Evolutionary conservation across 83 land plant species (phyloP), one percentile per base, ranked within the genome.

Genomic region (Picea mariana): DNA sequence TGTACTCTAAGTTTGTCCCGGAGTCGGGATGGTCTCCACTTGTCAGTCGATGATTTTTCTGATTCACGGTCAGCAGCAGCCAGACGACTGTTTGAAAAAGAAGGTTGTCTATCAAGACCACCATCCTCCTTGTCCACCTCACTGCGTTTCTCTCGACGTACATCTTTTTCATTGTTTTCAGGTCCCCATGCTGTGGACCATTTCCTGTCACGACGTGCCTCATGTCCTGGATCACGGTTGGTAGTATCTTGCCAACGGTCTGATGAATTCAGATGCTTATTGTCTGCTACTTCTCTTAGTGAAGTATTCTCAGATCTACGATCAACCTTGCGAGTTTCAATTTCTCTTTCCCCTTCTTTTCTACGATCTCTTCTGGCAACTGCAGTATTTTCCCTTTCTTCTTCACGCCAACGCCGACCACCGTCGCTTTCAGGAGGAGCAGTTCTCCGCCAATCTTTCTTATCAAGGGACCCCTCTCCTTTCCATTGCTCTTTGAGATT

Each of bases 101-200:
- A 44, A 60, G 87, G 59, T 58, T 91, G 95, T 34, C 85, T 90
- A 18, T 92, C 97, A 81, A 20, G 81, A 18, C 85, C 84, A 47
- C 73, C 71, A 52, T 95, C 95, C 21, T 95, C 98, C 81, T 92
- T 97, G 26, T 97, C 98, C 1, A 77, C 34, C 34, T 92, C 95
- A 3, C 78, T 13, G 81, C 84, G 88, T 79, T 90, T 97, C 26
- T 97, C 99, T 78, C 82, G 27, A 23, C 95, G 93, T 0, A 84
- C 65, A 18, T 95, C 96, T 82, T 92, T 93, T 18, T 96, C 97
- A 80, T 92, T 96, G 17, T 96, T 97, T 26, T 94, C 99, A 23
- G 99, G 98, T 61, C 99, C 99, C 99, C 99, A 98, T 60, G 95
- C 92, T 62, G 91, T 87, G 77, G 93, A 94, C 98, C 99, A 97